phyloP scores from a whole-genome alignment of 169 alveolate genomes.

The Fabrea salina region DNA sequence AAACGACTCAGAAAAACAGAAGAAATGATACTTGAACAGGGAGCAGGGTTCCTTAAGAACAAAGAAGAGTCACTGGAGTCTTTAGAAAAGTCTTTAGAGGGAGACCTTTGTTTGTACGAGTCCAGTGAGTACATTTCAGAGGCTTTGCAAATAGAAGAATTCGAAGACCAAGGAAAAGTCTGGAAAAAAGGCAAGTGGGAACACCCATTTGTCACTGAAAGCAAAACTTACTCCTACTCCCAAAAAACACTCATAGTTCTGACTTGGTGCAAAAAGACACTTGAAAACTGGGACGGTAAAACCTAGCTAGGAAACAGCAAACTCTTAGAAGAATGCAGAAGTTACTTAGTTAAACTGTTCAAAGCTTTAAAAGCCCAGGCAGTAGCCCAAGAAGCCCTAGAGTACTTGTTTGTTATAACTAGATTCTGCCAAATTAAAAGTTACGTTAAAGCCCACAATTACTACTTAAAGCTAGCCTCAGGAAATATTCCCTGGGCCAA shows the following conservation, averaged over 20 bases:
- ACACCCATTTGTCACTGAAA: background rate
- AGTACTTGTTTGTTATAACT: background rate
- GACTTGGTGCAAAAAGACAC: background rate
- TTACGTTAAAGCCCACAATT: background rate
- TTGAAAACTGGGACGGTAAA: background rate
- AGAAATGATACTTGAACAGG: background rate
- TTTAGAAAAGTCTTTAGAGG: background rate
- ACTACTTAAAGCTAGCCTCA: background rate
- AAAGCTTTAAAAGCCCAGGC: background rate
- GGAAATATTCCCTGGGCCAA: no score
- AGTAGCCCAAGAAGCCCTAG: background rate
- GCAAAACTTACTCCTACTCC: background rate
- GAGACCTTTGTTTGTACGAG: background rate
- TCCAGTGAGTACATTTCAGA: background rate
- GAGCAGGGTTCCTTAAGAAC: background rate
- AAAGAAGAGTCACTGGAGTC: background rate
- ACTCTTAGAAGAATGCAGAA: background rate
- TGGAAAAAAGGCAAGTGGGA: constrained; percentile 5
- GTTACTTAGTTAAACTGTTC: background rate
- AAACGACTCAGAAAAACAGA: background rate
- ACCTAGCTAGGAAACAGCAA: background rate
- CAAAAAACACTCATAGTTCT: background rate
- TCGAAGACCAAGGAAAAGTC: background rate
- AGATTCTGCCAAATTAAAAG: background rate
- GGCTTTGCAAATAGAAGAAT: background rate